Base-by-base conservation (phyloP, 192 early-diverging fungal species). In the Entophlyctis helioformis region DNA sequence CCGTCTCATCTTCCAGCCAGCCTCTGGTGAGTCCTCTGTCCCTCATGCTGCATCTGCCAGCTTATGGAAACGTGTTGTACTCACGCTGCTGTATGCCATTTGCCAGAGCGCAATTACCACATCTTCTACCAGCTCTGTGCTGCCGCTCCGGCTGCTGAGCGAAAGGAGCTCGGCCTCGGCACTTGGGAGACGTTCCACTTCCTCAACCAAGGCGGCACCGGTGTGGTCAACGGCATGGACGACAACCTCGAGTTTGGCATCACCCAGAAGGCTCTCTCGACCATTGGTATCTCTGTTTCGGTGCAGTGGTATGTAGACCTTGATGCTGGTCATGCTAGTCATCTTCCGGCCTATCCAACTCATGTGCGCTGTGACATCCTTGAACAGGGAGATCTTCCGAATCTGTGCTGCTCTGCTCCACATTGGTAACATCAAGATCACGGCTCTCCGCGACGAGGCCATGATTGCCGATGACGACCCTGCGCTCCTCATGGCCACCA, bases 121-220 rank as follows among this genome's bases (percentile, higher is more conserved):
- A 87, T 98, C 60, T 98, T 98, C 63, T 98, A 98, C 68, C 95
- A 98, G 75, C 78, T 98, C 34, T 92, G 89, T 67, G 81, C 89
- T 15, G 92, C 86, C 36, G 82, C 80, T 5, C 86, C 89, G 10
- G 67, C 79, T 4, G 88, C 80, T 13, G 87, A 95, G 55, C 65
- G 72, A 24, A 85, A 85, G 43, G 82, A 88, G 35, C 64, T 90
- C 15, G 84, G 88, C 16, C 63, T 94, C 25, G 74, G 71, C n/a
- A 68, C 80, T 28, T 86, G 72, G 62, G 67, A 69, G 4, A 59
- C 74, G 33, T 98, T 92, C 63, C 68, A 85, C 50, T 98, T 95
- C 60, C 70, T 91, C 18, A 82, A 75, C 44, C 92, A 95, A 59
- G 89, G 91, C 44, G 74, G 66, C 29, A 60, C 58, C 25, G 85